phyloP scores from a whole-genome alignment of 352 stramenopile species.

The Phytophthora citricola region DNA sequence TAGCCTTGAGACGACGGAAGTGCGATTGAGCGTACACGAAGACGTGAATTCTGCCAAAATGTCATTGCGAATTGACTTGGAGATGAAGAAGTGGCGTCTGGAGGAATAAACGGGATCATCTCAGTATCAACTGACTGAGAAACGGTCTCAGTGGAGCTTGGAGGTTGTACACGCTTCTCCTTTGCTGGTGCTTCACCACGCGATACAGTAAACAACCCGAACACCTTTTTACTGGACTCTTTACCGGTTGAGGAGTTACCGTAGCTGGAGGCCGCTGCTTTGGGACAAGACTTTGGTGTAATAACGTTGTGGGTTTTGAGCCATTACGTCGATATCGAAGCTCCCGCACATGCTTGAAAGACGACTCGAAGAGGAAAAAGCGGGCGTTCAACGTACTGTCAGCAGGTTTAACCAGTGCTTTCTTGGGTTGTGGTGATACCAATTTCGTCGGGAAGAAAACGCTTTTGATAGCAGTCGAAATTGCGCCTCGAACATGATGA shows the following conservation, averaged over 20 bases:
- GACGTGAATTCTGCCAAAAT: constrained; percentile 41
- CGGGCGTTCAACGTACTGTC: constrained; percentile 4
- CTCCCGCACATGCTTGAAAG: constrained; percentile 21
- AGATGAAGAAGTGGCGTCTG: too few species aligned
- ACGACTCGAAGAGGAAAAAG: constrained; percentile 35
- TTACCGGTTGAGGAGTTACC: not conserved
- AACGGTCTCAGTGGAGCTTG: not conserved
- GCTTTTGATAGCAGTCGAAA: constrained; percentile 17
- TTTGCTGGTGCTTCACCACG: not conserved
- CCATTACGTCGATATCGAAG: constrained; percentile 15
- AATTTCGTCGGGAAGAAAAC: constrained; percentile 31
- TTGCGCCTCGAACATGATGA: constrained; percentile 23
- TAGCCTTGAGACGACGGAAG: constrained; percentile 24
- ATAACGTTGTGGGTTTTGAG: constrained; percentile 4
- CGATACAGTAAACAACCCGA: constrained; percentile 21
- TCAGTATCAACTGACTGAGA: constrained; percentile 2
- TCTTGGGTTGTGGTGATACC: constrained; percentile 5
- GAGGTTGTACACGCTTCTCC: not conserved
- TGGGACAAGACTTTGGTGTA: constrained; percentile 23
- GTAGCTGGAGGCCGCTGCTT: not conserved
- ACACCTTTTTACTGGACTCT: constrained; percentile 26
- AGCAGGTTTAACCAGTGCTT: not conserved
- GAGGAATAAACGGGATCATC: constrained; percentile 2
- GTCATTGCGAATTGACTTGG: constrained; percentile 8
- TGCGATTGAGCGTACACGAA: constrained; percentile 31